These are phyloP conservation scores for Sporothrix inflata DNA, from an alignment of 2,329 filamentous ascomycete genomes.

Conservation along the genomic window DNA sequence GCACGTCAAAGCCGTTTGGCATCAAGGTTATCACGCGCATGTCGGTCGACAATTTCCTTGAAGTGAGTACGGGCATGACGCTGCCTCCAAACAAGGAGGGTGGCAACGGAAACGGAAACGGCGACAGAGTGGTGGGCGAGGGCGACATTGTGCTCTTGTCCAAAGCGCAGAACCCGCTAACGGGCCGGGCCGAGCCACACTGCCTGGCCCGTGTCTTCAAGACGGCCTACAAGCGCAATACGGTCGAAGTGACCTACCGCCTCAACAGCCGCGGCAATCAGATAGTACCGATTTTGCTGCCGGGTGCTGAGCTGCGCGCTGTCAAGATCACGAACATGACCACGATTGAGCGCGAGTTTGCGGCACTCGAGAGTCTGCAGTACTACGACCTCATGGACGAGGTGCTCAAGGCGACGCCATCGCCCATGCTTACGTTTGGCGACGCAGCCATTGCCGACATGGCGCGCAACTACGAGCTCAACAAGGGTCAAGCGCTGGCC, in stretches of 20 bases:
- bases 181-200: constrained; percentile 67
- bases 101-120: constrained; percentile 56
- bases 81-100: constrained; percentile 57
- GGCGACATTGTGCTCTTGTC: constrained; percentile 90
- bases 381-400: constrained; percentile 97
- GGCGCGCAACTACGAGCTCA: constrained; percentile 79
- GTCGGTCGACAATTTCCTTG: constrained; percentile 89
- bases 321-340: constrained; percentile 91
- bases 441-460: constrained; percentile 71
- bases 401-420: constrained; percentile 82
- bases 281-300: constrained; percentile 65
- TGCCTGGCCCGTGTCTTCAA: constrained; percentile 85
- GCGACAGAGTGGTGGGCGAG: constrained; percentile 60
- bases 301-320: constrained; percentile 70
- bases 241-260: constrained; percentile 83
- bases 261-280: constrained; percentile 70
- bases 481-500: constrained; percentile 85
- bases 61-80: constrained; percentile 84
- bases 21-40: constrained; percentile 86
- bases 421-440: constrained; percentile 80
- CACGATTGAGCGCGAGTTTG: constrained; percentile 93
- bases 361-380: constrained; percentile 83
- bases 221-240: constrained; percentile 77
- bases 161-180: constrained; percentile 70
- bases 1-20: constrained; percentile 77